Percentiles rank a stretch among this genome's conserved stretches.
phyloP scores from a whole-genome alignment of 768 basidiomycete species.

The Scleroderma citrinum region DNA sequence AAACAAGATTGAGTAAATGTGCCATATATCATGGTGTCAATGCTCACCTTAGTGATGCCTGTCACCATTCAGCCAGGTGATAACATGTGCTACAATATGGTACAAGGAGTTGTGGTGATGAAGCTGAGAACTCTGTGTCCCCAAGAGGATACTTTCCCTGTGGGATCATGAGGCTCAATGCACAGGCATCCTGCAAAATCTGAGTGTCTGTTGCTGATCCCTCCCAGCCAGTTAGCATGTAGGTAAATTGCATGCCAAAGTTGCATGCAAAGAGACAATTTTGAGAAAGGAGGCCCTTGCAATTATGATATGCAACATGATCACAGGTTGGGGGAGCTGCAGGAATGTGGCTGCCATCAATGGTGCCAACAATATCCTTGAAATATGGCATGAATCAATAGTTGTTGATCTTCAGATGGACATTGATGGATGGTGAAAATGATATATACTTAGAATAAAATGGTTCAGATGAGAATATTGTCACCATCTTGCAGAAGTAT shows the following conservation, averaged over 20 bases:
- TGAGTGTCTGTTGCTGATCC: conserved; percentile 8
- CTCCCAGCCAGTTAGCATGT: conserved; percentile 11
- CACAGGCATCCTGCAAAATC: conserved; percentile 1
- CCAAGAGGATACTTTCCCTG: conserved; percentile 5
- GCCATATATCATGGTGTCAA: background rate
- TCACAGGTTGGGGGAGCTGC: no score
- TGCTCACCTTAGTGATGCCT: background rate
- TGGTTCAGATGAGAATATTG: background rate
- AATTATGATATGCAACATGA: no score
- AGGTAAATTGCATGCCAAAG: conserved; percentile 10
- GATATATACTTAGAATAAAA: background rate
- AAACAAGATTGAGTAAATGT: conserved; percentile 1
- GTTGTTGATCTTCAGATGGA: background rate
- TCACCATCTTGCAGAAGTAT: no score
- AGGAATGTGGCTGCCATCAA: no score
- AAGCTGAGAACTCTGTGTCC: conserved; percentile 7
- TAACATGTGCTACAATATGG: conserved; percentile 34
- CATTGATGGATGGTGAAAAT: background rate
- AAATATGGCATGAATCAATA: background rate
- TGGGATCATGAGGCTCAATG: conserved; percentile 2
- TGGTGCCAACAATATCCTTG: background rate
- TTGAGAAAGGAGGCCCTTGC: background rate
- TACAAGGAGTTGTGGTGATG: conserved; percentile 22
- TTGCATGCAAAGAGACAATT: conserved; percentile 3
- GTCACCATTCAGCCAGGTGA: conserved; percentile 32